phyloP scores from a whole-genome alignment of 805 yeast species.

The Pichia pseudocactophila region DNA sequence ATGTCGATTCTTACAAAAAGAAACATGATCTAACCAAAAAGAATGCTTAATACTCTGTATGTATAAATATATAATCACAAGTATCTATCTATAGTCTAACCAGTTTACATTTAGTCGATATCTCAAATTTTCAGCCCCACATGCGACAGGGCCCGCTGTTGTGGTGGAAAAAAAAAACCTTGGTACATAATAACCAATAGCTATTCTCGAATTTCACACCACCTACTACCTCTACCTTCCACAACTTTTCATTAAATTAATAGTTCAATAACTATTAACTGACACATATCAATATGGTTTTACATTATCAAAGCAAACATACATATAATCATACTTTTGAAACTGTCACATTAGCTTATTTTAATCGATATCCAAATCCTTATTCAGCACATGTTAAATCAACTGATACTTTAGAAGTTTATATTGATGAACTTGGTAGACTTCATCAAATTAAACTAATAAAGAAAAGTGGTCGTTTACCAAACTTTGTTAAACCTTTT shows the following conservation, averaged over 20 bases:
- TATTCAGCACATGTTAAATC: slow-evolving; percentile 79
- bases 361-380: slow-evolving; percentile 71
- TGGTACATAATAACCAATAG: neutral
- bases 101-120: too few relatives aligned
- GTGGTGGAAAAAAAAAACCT: too few relatives aligned
- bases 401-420: slow-evolving; percentile 61
- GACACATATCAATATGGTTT: too few relatives aligned
- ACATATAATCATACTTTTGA: slow-evolving; percentile 55
- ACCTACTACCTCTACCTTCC: neutral
- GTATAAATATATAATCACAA: neutral
- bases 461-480: slow-evolving; percentile 71
- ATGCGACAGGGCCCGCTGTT: too few relatives aligned
- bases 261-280: too few relatives aligned
- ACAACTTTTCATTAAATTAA: too few relatives aligned
- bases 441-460: slow-evolving; percentile 67
- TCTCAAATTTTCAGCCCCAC: too few relatives aligned
- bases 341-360: slow-evolving; percentile 69
- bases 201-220: neutral
- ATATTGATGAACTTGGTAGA: slow-evolving; percentile 52
- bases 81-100: too few relatives aligned
- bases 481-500: slow-evolving; percentile 68
- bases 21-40: slow-evolving; percentile 11
- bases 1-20: slow-evolving; percentile 46
- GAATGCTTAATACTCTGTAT: neutral
- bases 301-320: slow-evolving; percentile 48